Evolutionary conservation across 73 alveolate species (phyloP).

Genomic region (Blepharisma japonicum): DNA sequence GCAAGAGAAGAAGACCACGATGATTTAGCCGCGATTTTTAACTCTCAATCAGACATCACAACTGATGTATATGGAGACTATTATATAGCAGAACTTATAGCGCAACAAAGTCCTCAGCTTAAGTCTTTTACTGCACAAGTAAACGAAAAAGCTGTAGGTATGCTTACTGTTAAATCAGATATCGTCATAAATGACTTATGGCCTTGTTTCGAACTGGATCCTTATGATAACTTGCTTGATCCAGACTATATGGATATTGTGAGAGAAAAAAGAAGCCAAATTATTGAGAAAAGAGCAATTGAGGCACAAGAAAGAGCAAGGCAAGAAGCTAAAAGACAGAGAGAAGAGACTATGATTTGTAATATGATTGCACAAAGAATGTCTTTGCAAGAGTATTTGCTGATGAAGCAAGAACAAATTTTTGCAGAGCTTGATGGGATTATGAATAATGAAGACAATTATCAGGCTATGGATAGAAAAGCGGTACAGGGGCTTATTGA

Average conservation of each 20-base stretch:
- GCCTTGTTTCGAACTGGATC: slow-evolving; percentile 94
- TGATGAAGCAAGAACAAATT: slow-evolving; percentile 72
- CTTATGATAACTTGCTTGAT: slow-evolving; percentile 90
- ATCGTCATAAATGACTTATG: slow-evolving; percentile 89
- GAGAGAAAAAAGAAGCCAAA: slow-evolving; percentile 74
- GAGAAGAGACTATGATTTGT: slow-evolving; percentile 94
- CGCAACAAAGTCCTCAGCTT: slow-evolving; percentile 79
- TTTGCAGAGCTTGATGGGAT: slow-evolving; percentile 59
- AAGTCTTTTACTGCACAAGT: slow-evolving; percentile 96
- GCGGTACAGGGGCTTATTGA: slow-evolving; percentile 77
- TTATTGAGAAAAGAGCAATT: slow-evolving; percentile 68
- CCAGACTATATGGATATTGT: slow-evolving; percentile 98
- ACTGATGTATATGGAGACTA: slow-evolving; percentile 87
- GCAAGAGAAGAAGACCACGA: slow-evolving; percentile 94
- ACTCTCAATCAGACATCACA: slow-evolving; percentile 75
- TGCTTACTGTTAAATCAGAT: slow-evolving; percentile 90
- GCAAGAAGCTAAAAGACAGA: slow-evolving; percentile 69
- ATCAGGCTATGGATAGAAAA: slow-evolving; percentile 63
- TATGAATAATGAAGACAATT: slow-evolving; percentile 67
- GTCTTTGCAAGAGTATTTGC: slow-evolving; percentile 81
- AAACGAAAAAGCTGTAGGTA: slow-evolving; percentile 98
- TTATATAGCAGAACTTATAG: slow-evolving; percentile 87
- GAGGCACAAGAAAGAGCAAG: slow-evolving; percentile 66
- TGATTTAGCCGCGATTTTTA: slow-evolving; percentile 86
- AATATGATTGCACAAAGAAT: slow-evolving; percentile 95